Conservation (phyloP, 1,139 yeast species). For the Starmera stellimalicola region DNA sequence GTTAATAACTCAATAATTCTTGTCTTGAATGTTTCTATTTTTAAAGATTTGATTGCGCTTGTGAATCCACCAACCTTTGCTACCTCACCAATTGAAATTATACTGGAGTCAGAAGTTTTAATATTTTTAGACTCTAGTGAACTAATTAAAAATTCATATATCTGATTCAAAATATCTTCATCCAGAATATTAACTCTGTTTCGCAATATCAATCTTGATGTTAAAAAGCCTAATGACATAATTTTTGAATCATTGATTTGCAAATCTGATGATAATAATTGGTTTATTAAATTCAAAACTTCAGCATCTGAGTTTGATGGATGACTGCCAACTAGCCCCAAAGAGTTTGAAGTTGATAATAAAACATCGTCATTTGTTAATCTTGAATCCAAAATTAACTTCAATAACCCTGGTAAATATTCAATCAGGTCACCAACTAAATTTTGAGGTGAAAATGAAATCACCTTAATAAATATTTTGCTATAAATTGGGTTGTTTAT, state of each 20-base stretch:
- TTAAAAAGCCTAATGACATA: constrained; percentile 35
- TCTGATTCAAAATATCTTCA: not conserved
- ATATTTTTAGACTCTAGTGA: constrained; percentile 12
- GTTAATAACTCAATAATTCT: constrained; percentile 27
- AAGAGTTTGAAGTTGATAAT: constrained; percentile 31
- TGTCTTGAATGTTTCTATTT: constrained; percentile 15
- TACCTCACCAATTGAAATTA: constrained; percentile 45
- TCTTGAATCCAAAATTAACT: constrained; percentile 18
- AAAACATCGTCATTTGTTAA: constrained; percentile 15
- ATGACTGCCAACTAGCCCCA: constrained; percentile 52
- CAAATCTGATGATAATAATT: constrained; percentile 3
- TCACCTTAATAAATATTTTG: constrained; percentile 18
- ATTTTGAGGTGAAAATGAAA: constrained; percentile 20
- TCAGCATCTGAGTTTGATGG: constrained; percentile 19
- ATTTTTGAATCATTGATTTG: constrained; percentile 19
- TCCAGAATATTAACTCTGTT: constrained; percentile 19
- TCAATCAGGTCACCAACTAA: constrained; percentile 16
- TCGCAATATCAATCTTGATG: constrained; percentile 42
- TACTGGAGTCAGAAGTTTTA: constrained; percentile 22
- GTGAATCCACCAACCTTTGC: constrained; percentile 48
- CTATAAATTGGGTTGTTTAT: constrained; percentile 17
- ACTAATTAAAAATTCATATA: constrained; percentile 11
- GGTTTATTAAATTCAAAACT: constrained; percentile 9
- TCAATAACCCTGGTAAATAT: constrained; percentile 13
- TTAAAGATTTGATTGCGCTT: constrained; percentile 7